Evolutionary conservation across 1,284 basidiomycete species (phyloP), one percentile per base, ranked within the genome.

Genomic region (Coniferiporia sulphurascens): DNA sequence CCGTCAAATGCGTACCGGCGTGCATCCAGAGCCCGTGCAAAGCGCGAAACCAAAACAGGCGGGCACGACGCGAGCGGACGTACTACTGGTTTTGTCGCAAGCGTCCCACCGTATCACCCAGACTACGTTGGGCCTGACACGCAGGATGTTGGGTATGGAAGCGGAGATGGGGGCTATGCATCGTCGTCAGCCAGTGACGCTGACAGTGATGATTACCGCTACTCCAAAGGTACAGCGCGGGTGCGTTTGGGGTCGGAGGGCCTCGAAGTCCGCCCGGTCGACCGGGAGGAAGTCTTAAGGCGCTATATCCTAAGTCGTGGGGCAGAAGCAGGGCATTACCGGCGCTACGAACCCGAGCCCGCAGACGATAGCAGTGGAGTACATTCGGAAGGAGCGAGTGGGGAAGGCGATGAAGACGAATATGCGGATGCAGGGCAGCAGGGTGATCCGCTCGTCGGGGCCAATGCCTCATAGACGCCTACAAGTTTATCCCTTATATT

Each of bases 191-290:
- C 17, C 44, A 17, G n/a, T n/a, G 52, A 27, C 19, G 22, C 22
- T 34, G 66, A 60, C 7, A 64, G 69, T 7, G 68, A 69, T 21
- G 70, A 72, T 34, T 70, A 73, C 15, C 56, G 62, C 4, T 65
- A 64, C 56, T 67, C 60, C 61, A 64, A 51, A 41, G 62, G 63
- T 22, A 64, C 67, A 19, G 63, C 67, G 12, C 68, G 71, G 49
- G 73, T 89, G 44, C 76, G 91, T 55, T 73, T 82, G 44, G 90
- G 90, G 15, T 91, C 89, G 15, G 91, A 93, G 73, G 90, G 90
- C 3, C 87, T 84, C 66, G 90, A 93, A 68, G 82, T 91, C 52
- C 45, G 74, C 44, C 72, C 80, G 8, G 72, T 82, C 50, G 75
- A 81, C 56, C 74, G 87, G 56, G 86, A 89, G 66, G 80, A 78